Evolutionary conservation across 2,329 filamentous ascomycete genomes (phyloP).

Genomic region (Cyphellophora attinorum): DNA sequence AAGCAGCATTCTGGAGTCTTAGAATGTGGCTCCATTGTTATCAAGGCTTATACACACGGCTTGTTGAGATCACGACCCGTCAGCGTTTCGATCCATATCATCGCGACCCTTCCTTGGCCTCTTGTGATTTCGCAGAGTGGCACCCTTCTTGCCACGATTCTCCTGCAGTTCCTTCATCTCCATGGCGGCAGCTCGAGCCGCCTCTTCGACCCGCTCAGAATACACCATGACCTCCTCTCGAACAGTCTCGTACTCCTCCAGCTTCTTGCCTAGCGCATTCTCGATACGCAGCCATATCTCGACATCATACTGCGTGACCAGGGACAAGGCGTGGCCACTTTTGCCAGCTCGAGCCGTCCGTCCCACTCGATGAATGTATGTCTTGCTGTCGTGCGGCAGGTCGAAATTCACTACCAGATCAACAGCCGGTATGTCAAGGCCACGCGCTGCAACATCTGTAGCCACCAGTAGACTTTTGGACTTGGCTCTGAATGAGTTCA

Average conservation of each 20-base stretch:
- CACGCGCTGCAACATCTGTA: constrained; percentile 82
- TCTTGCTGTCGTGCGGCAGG: constrained; percentile 74
- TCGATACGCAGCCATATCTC: constrained; percentile 77
- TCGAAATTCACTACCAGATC: constrained; percentile 81
- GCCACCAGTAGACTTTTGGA: constrained; percentile 81
- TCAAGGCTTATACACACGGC: no score
- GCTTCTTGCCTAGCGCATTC: constrained; percentile 66
- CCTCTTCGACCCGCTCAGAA: constrained; percentile 67
- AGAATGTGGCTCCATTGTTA: no score
- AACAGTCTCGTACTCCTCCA: constrained; percentile 57
- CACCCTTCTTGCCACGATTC: constrained; percentile 28
- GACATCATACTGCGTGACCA: constrained; percentile 82
- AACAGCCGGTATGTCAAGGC: constrained; percentile 82
- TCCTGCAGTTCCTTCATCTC: constrained; percentile 78
- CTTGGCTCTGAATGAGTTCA: constrained; percentile 80
- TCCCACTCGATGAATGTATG: constrained; percentile 81
- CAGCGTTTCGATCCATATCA: constrained; percentile 69
- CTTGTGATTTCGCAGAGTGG: constrained; percentile 40
- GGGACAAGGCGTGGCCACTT: constrained; percentile 66
- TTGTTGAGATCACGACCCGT: no score
- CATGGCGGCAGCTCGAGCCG: constrained; percentile 64
- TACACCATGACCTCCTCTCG: constrained; percentile 82
- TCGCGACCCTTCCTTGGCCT: constrained; percentile 35
- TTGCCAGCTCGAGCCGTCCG: constrained; percentile 80
- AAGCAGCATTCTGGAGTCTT: no score